Percentiles rank a stretch among this genome's conserved stretches.
phyloP scores from a whole-genome alignment of 2,329 filamentous ascomycete genomes.

The Penicillium brevicompactum region DNA sequence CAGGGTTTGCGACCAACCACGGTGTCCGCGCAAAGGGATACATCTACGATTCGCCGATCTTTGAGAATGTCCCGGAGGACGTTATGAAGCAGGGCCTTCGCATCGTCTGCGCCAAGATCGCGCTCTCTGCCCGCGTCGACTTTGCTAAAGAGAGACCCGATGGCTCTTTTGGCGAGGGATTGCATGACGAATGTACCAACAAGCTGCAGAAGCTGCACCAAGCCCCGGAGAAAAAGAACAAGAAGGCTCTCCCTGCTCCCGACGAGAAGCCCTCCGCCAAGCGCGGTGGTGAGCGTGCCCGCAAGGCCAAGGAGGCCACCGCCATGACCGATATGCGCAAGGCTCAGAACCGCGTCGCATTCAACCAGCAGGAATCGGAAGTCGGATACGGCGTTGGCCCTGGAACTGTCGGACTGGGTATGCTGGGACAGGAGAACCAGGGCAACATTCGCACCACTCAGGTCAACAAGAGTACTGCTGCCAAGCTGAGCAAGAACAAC shows the following conservation, averaged over 20 bases:
- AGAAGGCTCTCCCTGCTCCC: conserved; percentile 82
- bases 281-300: conserved; percentile 82
- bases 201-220: conserved; percentile 91
- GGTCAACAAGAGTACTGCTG: conserved; percentile 89
- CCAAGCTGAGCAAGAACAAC: conserved; percentile 92
- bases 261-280: conserved; percentile 95
- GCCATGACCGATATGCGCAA: conserved; percentile 97
- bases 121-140: conserved; percentile 90
- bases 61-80: conserved; percentile 80
- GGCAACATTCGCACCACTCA: conserved; percentile 87
- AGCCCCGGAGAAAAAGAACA: conserved; percentile 84
- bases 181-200: conserved; percentile 80
- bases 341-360: conserved; percentile 93
- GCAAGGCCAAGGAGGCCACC: conserved; percentile 94
- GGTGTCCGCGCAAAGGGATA: conserved; percentile 90
- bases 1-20: conserved; percentile 89
- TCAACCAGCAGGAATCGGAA: conserved; percentile 93
- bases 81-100: conserved; percentile 92
- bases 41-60: conserved; percentile 87
- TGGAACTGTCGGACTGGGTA: conserved; percentile 83
- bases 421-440: conserved; percentile 88
- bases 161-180: conserved; percentile 77
- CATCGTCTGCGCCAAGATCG: conserved; percentile 89
- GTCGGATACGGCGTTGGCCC: conserved; percentile 88
- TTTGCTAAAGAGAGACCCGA: conserved; percentile 79